Base-by-base conservation (phyloP, 2,329 filamentous ascomycete species). In the Pyrenophora tritici-repentis region DNA sequence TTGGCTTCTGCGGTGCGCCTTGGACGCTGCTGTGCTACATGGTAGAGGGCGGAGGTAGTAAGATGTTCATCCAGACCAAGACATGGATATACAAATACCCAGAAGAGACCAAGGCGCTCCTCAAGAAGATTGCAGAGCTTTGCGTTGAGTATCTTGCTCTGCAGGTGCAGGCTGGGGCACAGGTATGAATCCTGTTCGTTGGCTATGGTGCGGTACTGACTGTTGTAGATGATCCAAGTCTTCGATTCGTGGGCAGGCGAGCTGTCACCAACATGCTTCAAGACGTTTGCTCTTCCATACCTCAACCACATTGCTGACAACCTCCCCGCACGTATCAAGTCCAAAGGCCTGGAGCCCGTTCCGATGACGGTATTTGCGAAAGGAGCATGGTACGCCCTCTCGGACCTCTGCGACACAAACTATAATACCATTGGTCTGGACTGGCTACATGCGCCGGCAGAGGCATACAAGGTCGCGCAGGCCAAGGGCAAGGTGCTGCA, bases 291-390 rank as follows among this genome's bases (percentile, higher is more conserved):
- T 2, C 83, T 94, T 61, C 94, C 94, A 1, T 96, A 93, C 70
- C 81, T 99, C 45, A 83, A 83, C 36, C 86, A 92, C 71, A 97
- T 99, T 62, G 86, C 91, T 9, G 80, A 88, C 61, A 83, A 92
- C 61, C 82, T 99, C 3, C 93, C 93, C 1, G 81, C 79, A 63
- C 86, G 85, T 54, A 78, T 97, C 50, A 79, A 83, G 62, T 88
- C 90, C 70, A 81, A 95, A 69, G 86, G 86, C 0, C 76, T 93
- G 44, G 89, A 92, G 50, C 81, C 79, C 9, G 93, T 99, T 3
- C 94, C 94, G 3, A 97, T 97, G 92, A 95, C 92, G 4, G 91
- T 97, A 18, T 99, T 99, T 74, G 91, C 94, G 31, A 99, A 99
- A 79, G 94, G 94, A 9, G 93, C 94, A 9, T 97, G 94, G 90